Conservation (phyloP, 2,329 filamentous ascomycete genomes). For the Pleoardoris graminearum region DNA sequence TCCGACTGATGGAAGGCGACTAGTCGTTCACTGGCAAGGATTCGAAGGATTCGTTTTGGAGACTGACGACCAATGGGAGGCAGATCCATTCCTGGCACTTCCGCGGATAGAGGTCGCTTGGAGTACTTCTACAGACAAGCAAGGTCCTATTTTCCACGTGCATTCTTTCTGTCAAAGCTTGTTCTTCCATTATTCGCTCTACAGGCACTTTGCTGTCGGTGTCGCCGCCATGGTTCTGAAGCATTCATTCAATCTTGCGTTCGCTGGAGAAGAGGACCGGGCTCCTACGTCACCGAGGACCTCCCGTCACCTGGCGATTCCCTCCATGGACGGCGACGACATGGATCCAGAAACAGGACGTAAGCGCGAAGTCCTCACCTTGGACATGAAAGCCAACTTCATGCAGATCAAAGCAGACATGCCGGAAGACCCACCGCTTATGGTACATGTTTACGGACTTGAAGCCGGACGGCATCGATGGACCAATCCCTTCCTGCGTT, state of each 20-base stretch:
- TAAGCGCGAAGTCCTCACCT: conserved; percentile 69
- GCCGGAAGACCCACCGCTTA: conserved; percentile 85
- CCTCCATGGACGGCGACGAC: conserved; percentile 36
- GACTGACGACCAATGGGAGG: conserved; percentile 78
- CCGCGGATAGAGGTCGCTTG: conserved; percentile 87
- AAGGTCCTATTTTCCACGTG: conserved; percentile 85
- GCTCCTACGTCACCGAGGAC: conserved; percentile 21
- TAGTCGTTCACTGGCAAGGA: conserved; percentile 79
- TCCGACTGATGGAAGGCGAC: conserved; percentile 73
- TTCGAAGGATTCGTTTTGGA: conserved; percentile 92
- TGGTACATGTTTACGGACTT: conserved; percentile 84
- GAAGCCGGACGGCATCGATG: conserved; percentile 85
- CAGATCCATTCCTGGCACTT: conserved; percentile 82
- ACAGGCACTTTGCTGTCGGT: conserved; percentile 86
- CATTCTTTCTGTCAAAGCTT: conserved; percentile 80
- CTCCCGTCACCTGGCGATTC: conserved; percentile 34
- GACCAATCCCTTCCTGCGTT: conserved; percentile 78
- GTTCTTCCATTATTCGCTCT: conserved; percentile 86
- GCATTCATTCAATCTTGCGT: conserved; percentile 45
- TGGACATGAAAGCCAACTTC: conserved; percentile 80
- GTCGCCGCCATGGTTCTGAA: conserved; percentile 75
- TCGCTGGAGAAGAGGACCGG: conserved; percentile 16
- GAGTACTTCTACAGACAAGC: conserved; percentile 80
- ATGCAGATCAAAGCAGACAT: conserved; percentile 87
- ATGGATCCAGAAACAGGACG: conserved; percentile 30